Conservation (phyloP, 106 monocot species). For the Dendrobium catenatum region DNA sequence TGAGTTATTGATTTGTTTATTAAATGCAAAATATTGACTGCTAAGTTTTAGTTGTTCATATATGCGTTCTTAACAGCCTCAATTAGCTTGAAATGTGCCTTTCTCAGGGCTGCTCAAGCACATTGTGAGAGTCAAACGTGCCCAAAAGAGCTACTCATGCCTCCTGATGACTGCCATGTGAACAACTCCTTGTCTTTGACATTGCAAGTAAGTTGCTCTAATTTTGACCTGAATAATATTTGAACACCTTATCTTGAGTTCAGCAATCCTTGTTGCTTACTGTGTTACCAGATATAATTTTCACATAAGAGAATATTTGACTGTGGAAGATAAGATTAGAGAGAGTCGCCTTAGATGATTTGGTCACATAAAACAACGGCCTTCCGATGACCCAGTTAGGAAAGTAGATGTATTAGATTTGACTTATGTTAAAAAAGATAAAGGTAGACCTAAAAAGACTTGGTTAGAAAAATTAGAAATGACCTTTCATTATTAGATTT, state of each 20-base stretch:
- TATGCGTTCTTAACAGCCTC: neutral
- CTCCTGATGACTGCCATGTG: conserved; percentile 94
- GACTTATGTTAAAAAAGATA: too few relatives aligned
- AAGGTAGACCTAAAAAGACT: too few relatives aligned
- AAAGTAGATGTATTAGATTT: too few relatives aligned
- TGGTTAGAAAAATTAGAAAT: too few relatives aligned
- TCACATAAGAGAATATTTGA: neutral
- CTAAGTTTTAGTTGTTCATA: neutral
- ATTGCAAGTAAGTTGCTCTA: conserved; percentile 52
- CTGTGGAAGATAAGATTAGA: too few relatives aligned
- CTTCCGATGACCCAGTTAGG: too few relatives aligned
- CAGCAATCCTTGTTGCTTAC: neutral
- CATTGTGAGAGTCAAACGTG: conserved; percentile 76
- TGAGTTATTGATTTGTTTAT: conserved; percentile 32
- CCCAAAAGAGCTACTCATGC: conserved; percentile 72
- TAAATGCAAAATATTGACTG: neutral
- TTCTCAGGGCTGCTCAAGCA: conserved; percentile 46
- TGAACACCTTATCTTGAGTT: neutral
- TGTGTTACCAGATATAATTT: neutral
- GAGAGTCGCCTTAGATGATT: too few relatives aligned
- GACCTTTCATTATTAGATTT: too few relatives aligned
- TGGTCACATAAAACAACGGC: too few relatives aligned
- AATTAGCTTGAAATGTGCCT: conserved; percentile 12
- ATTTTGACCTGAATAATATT: neutral
- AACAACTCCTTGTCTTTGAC: conserved; percentile 81